Evolutionary conservation across 1,139 yeast genomes (phyloP), one percentile per base, ranked within the genome.

Genomic region (Blastobotrys buckinghamii): DNA sequence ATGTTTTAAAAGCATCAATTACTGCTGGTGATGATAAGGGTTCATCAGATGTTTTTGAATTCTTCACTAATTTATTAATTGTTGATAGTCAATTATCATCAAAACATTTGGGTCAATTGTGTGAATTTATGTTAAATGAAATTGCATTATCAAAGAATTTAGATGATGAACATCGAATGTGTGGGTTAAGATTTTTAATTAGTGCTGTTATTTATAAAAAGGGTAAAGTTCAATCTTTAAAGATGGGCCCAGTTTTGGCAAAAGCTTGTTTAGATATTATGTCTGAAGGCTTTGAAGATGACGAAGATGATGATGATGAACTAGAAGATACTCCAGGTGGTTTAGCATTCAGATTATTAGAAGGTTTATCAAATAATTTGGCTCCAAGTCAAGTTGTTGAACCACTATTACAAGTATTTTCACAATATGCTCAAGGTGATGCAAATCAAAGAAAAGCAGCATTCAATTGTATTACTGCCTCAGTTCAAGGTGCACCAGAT

Each of bases 401-500:
- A 53, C 92, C 96, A 50, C 76, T 92, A 53, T 75, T 90, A 55
- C 87, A 82, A 55, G 77, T 78, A 55, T 70, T 88, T 57, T 82
- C 83, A 45, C 63, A 76, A 45, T 73, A 84, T 75, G 74, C 86
- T 57, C 67, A 73, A 45, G 83, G 95, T 17, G 80, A 85, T 64
- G 77, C 78, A 53, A 84, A 80, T 56, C 89, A 85, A 70, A 82
- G 95, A 73, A 83, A 96, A 70, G 96, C 96, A 54, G 94, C 85
- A 50, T 76, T 89, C 53, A 74, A 87, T 61, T 78, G 95, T 39
- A 74, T 92, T 55, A 90, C 95, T 59, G 88, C 82, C 50, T 81
- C 94, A 47, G 85, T 87, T 46, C 79, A 85, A 55, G 98, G 98
- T 64, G 92, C 97, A 41, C 97, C 97, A 55, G 98, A 92, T 65